Evolutionary conservation across 371 early-diverging fungal genomes (phyloP).

Genomic region (Syncephalastrum contaminatum): DNA sequence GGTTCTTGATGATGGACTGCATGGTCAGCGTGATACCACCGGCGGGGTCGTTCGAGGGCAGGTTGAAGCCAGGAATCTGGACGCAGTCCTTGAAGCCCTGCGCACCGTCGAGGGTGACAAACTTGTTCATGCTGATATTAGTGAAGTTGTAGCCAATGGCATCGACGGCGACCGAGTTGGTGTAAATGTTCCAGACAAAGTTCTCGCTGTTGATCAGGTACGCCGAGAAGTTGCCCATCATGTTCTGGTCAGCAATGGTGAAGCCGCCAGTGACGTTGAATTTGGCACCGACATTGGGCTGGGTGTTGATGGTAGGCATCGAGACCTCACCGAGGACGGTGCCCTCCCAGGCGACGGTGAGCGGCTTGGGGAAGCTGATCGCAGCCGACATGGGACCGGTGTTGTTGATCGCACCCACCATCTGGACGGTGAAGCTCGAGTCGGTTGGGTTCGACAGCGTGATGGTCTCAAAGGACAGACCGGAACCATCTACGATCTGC

Average conservation of each 20-base stretch:
- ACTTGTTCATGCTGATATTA: slow-evolving; percentile 55
- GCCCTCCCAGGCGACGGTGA: slow-evolving; percentile 55
- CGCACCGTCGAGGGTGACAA: slow-evolving; percentile 52
- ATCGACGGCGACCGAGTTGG: slow-evolving; percentile 50
- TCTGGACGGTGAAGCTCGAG: slow-evolving; percentile 44
- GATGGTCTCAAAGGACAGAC: slow-evolving; percentile 44
- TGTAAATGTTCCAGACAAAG: slow-evolving; percentile 59
- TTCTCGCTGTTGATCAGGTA: slow-evolving; percentile 56
- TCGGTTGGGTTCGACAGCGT: slow-evolving; percentile 47
- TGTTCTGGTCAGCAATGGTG: slow-evolving; percentile 37
- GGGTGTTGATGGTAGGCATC: slow-evolving; percentile 49
- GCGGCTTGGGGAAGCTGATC: slow-evolving; percentile 51
- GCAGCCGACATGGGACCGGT: slow-evolving; percentile 62
- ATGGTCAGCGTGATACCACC: slow-evolving; percentile 58
- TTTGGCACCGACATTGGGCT: slow-evolving; percentile 46
- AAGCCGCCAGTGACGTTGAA: slow-evolving; percentile 51
- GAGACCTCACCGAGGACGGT: slow-evolving; percentile 44
- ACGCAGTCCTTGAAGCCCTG: slow-evolving; percentile 56
- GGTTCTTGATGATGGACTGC: slow-evolving; percentile 48
- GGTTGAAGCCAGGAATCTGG: slow-evolving; percentile 49
- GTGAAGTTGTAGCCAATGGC: slow-evolving; percentile 59
- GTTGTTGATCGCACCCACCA: slow-evolving; percentile 49
- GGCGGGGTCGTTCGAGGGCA: slow-evolving; percentile 56
- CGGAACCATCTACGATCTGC: slow-evolving; percentile 45
- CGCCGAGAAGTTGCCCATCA: slow-evolving; percentile 51